Percentiles rank a stretch among this genome's conserved stretches.
phyloP scores from a whole-genome alignment of 805 yeast genomes.

The Cyberlindnera maclurae region DNA sequence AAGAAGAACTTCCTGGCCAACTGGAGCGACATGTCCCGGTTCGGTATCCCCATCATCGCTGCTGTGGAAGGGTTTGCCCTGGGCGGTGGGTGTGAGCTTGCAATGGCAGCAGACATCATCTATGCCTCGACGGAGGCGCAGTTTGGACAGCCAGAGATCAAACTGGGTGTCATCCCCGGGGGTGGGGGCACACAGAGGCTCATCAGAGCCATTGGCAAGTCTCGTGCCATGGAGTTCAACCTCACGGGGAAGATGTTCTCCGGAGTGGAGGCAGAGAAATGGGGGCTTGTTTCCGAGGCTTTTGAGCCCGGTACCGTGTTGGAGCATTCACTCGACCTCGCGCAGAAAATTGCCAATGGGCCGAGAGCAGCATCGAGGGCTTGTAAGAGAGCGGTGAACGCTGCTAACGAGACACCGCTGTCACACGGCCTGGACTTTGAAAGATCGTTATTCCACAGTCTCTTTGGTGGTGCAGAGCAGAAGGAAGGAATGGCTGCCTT shows the following conservation, averaged over 20 bases:
- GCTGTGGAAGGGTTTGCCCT: constrained; percentile 50
- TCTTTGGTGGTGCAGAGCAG: constrained; percentile 41
- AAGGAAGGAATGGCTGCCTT: constrained; percentile 46
- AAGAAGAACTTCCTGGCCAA: constrained; percentile 29
- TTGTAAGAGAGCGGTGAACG: constrained; percentile 39
- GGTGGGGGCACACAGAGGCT: constrained; percentile 51
- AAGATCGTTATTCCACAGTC: constrained; percentile 36
- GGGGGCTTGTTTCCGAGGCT: constrained; percentile 42
- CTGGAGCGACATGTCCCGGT: constrained; percentile 32
- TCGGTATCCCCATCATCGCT: constrained; percentile 43
- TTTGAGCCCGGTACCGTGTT: constrained; percentile 33
- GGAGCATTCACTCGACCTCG: constrained; percentile 38
- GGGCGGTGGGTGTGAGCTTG: constrained; percentile 52
- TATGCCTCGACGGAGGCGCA: constrained; percentile 41
- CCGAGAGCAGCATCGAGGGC: constrained; percentile 38
- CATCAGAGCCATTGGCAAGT: constrained; percentile 40
- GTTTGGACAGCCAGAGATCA: constrained; percentile 52
- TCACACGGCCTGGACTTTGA: constrained; percentile 35
- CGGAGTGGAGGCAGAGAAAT: constrained; percentile 37
- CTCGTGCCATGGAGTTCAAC: constrained; percentile 41
- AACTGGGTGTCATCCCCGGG: constrained; percentile 44
- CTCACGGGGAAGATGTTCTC: constrained; percentile 39
- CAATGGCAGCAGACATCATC: constrained; percentile 43
- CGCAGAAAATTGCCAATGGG: constrained; percentile 32
- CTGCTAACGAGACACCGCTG: constrained; percentile 30